Conservation (phyloP, 2,329 filamentous ascomycete genomes). For the Colletotrichum shisoi region DNA sequence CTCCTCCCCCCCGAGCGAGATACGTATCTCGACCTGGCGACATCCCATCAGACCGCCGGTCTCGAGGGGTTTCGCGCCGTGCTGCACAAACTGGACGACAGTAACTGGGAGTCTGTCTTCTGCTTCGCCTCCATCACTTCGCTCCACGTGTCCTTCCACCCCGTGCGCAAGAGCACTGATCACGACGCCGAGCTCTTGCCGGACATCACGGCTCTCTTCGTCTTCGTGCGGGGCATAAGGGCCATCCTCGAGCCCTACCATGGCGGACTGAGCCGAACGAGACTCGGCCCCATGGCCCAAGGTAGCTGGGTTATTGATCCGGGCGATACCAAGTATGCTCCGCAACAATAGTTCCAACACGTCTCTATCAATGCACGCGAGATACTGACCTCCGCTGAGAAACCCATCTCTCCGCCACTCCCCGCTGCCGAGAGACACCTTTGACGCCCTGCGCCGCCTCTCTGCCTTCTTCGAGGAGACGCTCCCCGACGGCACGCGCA, state of each 20-base stretch:
- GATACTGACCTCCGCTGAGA: background rate
- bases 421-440: conserved; percentile 12
- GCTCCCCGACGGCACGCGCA: conserved; percentile 23
- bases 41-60: conserved; percentile 46
- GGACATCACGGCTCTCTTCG: conserved; percentile 20
- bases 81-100: conserved; percentile 39
- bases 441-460: conserved; percentile 20
- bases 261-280: background rate
- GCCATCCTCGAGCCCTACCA: conserved; percentile 20
- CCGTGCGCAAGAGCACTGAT: background rate
- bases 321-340: conserved; percentile 13
- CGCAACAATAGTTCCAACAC: background rate
- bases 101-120: conserved; percentile 48
- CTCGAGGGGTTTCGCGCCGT: conserved; percentile 44
- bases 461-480: background rate
- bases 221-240: conserved; percentile 26
- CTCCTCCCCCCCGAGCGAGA: conserved; percentile 42
- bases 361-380: too few species aligned
- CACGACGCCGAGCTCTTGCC: background rate
- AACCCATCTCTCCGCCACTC: conserved; percentile 18
- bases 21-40: conserved; percentile 43
- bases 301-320: conserved; percentile 21
- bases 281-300: conserved; percentile 5
- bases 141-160: conserved; percentile 40
- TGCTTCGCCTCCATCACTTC: conserved; percentile 54